phyloP scores from a whole-genome alignment of 345 rosid species.

The Pistacia integerrima region DNA sequence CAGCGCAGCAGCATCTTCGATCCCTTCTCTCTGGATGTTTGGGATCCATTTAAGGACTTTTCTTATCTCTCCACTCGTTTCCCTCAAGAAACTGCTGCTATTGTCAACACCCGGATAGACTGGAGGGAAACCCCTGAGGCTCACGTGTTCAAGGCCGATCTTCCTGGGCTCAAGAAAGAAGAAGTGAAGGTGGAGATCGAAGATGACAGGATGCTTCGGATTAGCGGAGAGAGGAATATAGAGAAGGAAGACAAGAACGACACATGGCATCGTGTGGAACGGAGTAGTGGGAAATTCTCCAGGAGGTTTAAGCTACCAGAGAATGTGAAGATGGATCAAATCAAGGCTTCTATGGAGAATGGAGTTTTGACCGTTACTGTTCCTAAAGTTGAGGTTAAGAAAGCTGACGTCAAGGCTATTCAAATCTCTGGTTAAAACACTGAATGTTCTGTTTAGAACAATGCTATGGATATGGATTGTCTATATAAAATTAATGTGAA shows the following conservation, averaged over 20 bases:
- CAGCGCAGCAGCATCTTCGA: slow-evolving; percentile 9
- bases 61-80: not conserved
- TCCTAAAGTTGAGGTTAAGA: no score
- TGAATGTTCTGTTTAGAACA: no score
- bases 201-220: slow-evolving; percentile 15
- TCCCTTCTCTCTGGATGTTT: slow-evolving; percentile 9
- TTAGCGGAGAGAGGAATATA: slow-evolving; percentile 16
- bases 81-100: slow-evolving; percentile 13
- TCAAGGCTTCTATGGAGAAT: slow-evolving; percentile 22
- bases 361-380: slow-evolving; percentile 11
- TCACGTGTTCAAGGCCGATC: slow-evolving; percentile 14
- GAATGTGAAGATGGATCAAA: slow-evolving; percentile 14
- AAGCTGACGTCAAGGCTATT: no score
- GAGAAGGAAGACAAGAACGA: slow-evolving; percentile 31
- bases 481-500: no score
- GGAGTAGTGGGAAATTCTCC: slow-evolving; percentile 19
- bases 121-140: slow-evolving; percentile 13
- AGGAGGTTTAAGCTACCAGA: slow-evolving; percentile 21
- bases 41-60: slow-evolving; percentile 11
- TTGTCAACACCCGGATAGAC: slow-evolving; percentile 16
- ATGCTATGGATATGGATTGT: no score
- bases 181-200: slow-evolving; percentile 22
- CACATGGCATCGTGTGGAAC: slow-evolving; percentile 27
- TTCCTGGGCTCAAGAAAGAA: slow-evolving; percentile 19
- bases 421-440: no score